Evolutionary conservation across 1,139 yeast species (phyloP), one percentile per base, ranked within the genome.

Genomic region (Geotrichum phurueaensis): DNA sequence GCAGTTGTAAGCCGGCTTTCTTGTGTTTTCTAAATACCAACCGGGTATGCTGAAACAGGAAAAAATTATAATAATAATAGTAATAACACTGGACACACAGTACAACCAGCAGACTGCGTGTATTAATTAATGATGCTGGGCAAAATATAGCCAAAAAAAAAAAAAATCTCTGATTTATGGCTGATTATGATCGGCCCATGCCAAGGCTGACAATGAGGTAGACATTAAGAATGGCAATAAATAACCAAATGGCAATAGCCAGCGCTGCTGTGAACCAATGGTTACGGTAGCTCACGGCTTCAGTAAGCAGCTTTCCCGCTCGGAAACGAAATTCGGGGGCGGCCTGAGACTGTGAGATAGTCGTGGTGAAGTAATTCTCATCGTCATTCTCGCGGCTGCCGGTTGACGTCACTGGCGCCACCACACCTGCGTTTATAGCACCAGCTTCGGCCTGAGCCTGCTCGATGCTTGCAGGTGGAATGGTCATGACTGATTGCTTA

Each of bases 131-230:
- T 39, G 6, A n/a, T n/a, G 5, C 15, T 15, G n/a, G n/a, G 6
- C 15, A 2, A 39, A 39, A 13, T n/a, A n/a, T 39, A 39, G 27
- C 27, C 27, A 39, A 33, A 33, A n/a, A n/a, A n/a, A n/a, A n/a
- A n/a, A n/a, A n/a, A n/a, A 33, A 13, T 10, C 20, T 18, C 18
- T 39, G 18, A 39, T 13, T 13, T 13, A 2, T 5, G 45, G 2
- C n/a, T 39, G 27, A 9, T 31, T 33, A 53, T 36, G 56, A 53
- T 27, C 36, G 36, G 23, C 56, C 56, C 64, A 69, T 70, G 1
- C 84, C 87, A 73, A 84, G 75, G 65, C 86, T 83, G 33, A 84
- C 85, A 60, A 88, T 81, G 61, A 89, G 86, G 70, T 87, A 88
- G n/a, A 86, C 78, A 69, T 88, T 87, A 73, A 87, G 78, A 10